Evolutionary conservation across 176 grass and related monocot genomes (phyloP).

Genomic region (Pharus latifolius): DNA sequence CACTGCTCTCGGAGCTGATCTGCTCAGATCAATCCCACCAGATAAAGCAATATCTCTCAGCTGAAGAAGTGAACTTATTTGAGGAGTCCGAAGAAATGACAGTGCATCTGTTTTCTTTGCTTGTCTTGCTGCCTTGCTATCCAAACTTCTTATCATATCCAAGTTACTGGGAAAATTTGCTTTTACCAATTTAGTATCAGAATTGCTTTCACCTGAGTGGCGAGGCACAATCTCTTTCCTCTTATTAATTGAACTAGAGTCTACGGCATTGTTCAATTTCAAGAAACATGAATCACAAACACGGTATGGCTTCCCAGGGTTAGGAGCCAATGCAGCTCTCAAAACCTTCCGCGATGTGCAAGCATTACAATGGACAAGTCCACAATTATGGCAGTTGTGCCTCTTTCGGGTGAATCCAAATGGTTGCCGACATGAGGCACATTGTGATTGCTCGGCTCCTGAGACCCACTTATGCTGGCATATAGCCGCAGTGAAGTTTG

Average conservation of each 20-base stretch:
- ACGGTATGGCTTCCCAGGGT: slow-evolving; percentile 85
- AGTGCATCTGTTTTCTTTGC: slow-evolving; percentile 53
- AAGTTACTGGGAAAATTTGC: slow-evolving; percentile 59
- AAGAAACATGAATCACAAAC: slow-evolving; percentile 94
- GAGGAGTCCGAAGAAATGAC: slow-evolving; percentile 47
- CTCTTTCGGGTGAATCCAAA: slow-evolving; percentile 97
- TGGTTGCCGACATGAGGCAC: slow-evolving; percentile 63
- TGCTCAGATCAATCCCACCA: slow-evolving; percentile 56
- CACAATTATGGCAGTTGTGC: slow-evolving; percentile 93
- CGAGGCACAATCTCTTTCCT: slow-evolving; percentile 49
- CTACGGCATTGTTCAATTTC: slow-evolving; percentile 64
- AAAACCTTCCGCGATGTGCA: slow-evolving; percentile 74
- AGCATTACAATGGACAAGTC: slow-evolving; percentile 72
- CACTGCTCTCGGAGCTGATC: slow-evolving; percentile 49
- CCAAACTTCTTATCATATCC: slow-evolving; percentile 80
- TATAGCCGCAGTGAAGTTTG: slow-evolving; percentile 86
- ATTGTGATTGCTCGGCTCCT: slow-evolving; percentile 71
- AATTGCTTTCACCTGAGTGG: slow-evolving; percentile 48
- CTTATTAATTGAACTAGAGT: slow-evolving; percentile 42
- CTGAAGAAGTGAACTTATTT: slow-evolving; percentile 72
- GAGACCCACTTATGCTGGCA: slow-evolving; percentile 83
- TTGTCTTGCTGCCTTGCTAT: slow-evolving; percentile 63
- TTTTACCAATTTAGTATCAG: slow-evolving; percentile 48
- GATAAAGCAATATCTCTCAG: slow-evolving; percentile 64
- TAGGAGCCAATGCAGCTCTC: slow-evolving; percentile 69